These are phyloP conservation scores for Mycena latifolia DNA, from an alignment of 768 basidiomycete species.

Conservation along the genomic window DNA sequence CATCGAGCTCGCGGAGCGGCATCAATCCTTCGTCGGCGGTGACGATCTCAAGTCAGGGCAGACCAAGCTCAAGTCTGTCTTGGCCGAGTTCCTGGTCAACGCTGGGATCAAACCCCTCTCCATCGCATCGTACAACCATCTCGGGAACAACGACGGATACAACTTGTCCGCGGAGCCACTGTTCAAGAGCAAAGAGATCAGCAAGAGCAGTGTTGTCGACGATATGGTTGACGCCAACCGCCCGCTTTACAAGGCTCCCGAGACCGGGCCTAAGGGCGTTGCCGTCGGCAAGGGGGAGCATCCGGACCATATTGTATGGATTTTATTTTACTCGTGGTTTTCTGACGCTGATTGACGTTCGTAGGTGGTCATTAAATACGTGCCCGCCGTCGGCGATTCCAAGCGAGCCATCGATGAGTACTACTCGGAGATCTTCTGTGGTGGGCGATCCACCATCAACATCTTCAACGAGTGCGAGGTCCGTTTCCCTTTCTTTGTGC, in stretches of 20 bases:
- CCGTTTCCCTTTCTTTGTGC: constrained; percentile 4
- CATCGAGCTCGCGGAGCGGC: constrained; percentile 90
- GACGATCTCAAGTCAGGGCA: constrained; percentile 98
- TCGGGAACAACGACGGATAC: constrained; percentile 97
- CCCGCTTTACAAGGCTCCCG: constrained; percentile 89
- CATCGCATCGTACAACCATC: constrained; percentile 98
- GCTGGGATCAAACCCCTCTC: constrained; percentile 98
- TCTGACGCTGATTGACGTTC: not conserved
- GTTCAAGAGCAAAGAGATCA: constrained; percentile 99
- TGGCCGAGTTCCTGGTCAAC: constrained; percentile 98
- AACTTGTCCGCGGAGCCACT: constrained; percentile 91
- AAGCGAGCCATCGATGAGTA: constrained; percentile 99
- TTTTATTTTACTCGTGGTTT: not conserved
- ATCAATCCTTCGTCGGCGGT: constrained; percentile 94
- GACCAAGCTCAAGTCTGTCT: constrained; percentile 96
- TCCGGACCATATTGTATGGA: constrained; percentile 85
- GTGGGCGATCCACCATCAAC: constrained; percentile 92
- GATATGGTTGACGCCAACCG: constrained; percentile 97
- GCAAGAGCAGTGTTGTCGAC: constrained; percentile 96
- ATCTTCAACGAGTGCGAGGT: constrained; percentile 99
- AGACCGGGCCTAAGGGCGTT: constrained; percentile 61
- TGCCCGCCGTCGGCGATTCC: constrained; percentile 95
- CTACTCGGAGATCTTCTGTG: constrained; percentile 97
- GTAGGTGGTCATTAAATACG: constrained; percentile 90
- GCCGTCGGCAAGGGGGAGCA: constrained; percentile 91